Conservation (phyloP, 208 protist genomes). For the Leishmania arabica region DNA sequence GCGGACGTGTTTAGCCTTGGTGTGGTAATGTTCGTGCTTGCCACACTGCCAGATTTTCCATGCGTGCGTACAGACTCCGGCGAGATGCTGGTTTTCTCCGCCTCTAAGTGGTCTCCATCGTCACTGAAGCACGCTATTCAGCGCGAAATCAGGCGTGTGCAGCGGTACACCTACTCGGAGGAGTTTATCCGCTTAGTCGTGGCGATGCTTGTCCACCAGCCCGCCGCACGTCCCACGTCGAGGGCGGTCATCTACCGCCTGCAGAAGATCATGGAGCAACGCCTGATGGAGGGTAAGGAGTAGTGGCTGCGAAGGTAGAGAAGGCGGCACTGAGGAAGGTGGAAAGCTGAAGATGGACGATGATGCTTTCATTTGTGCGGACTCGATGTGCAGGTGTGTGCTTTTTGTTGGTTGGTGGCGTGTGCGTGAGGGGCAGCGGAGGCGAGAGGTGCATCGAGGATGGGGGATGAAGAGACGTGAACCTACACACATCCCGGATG, state of each 20-base stretch:
- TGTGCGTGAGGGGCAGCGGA: background rate
- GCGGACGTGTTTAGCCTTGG: constrained; percentile 89
- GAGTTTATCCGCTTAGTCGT: constrained; percentile 60
- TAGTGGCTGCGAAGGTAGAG: background rate
- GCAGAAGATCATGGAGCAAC: constrained; percentile 58
- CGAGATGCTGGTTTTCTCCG: constrained; percentile 51
- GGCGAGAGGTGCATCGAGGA: background rate
- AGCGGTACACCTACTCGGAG: constrained; percentile 57
- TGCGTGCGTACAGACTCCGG: constrained; percentile 56
- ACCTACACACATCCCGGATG: background rate
- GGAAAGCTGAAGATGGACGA: background rate
- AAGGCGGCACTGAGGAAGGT: background rate
- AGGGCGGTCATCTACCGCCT: constrained; percentile 46
- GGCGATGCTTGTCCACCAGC: constrained; percentile 67
- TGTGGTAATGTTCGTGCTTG: constrained; percentile 79
- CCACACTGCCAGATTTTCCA: constrained; percentile 72
- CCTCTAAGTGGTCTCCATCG: constrained; percentile 50
- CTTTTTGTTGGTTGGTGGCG: background rate
- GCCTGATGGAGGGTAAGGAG: constrained; percentile 34
- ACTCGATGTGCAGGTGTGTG: background rate
- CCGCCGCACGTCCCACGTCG: constrained; percentile 47
- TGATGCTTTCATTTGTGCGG: background rate
- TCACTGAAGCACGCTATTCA: constrained; percentile 53
- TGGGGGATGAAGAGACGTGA: background rate
- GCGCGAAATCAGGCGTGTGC: constrained; percentile 38